Evolutionary conservation across 2,329 filamentous ascomycete genomes (phyloP).

Genomic region (Aspergillus cejpii): DNA sequence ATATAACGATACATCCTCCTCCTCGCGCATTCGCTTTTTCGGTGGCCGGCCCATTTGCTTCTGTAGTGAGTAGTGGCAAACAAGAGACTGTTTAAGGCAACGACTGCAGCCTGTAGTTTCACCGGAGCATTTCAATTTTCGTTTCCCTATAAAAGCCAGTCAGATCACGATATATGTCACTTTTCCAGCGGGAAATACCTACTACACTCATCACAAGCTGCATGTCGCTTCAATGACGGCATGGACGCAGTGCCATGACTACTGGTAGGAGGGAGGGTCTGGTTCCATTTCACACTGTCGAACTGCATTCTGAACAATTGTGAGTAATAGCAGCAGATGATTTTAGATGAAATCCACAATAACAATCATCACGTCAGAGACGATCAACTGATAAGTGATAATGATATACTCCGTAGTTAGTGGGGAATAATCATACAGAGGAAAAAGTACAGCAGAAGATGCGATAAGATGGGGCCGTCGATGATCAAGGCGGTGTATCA

Average conservation of each 20-base stretch:
- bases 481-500: constrained; percentile 29
- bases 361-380: no score
- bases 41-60: constrained; percentile 46
- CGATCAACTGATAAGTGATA: no score
- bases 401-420: no score
- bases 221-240: constrained; percentile 37
- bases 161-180: constrained; percentile 9
- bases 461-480: constrained; percentile 19
- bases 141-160: constrained; percentile 33
- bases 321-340: background rate
- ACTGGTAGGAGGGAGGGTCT: constrained; percentile 4
- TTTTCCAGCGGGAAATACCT: constrained; percentile 19
- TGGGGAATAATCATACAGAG: no score
- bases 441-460: constrained; percentile 11
- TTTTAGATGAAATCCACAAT: background rate
- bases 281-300: constrained; percentile 9
- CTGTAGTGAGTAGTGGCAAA: constrained; percentile 43
- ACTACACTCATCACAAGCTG: constrained; percentile 47
- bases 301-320: constrained; percentile 9
- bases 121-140: constrained; percentile 46
- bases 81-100: constrained; percentile 38
- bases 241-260: constrained; percentile 13
- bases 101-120: constrained; percentile 39
- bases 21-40: constrained; percentile 35
- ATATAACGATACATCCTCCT: constrained; percentile 19